Conservation (phyloP, 1,284 basidiomycete genomes). For the Cryptococcus sp. region DNA sequence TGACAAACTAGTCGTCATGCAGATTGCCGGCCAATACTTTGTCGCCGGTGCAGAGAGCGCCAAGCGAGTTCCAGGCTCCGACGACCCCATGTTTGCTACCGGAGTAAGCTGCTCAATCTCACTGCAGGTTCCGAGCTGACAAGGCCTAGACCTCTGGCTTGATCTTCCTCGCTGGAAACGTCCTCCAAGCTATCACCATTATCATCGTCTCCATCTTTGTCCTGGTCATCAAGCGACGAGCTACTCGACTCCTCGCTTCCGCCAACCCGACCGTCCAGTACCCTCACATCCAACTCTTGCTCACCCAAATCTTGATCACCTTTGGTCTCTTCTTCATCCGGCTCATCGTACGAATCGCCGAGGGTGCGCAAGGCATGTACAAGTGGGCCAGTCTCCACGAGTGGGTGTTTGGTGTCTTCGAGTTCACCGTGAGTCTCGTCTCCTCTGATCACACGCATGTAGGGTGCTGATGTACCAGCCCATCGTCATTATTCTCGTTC, state of each 20-base stretch:
- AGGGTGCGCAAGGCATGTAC: constrained; percentile 27
- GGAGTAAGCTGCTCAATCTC: constrained; percentile 12
- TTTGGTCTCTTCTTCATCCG: constrained; percentile 25
- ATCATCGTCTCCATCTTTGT: constrained; percentile 17
- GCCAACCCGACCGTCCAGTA: constrained; percentile 16
- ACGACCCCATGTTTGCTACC: constrained; percentile 19
- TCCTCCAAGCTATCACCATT: constrained; percentile 21
- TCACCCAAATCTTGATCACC: constrained; percentile 17
- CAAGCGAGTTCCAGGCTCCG: constrained; percentile 9
- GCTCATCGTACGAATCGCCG: constrained; percentile 25
- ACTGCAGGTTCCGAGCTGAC: neutral
- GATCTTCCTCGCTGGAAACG: constrained; percentile 28
- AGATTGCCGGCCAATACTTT: constrained; percentile 27
- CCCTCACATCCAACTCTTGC: constrained; percentile 15
- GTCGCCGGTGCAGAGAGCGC: constrained; percentile 16
- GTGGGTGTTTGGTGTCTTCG: constrained; percentile 26
- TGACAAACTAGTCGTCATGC: constrained; percentile 17
- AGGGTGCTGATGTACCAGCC: constrained; percentile 9
- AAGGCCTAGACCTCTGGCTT: constrained; percentile 21
- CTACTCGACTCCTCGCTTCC: constrained; percentile 10
- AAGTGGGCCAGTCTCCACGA: constrained; percentile 19
- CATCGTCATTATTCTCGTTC: constrained; percentile 21
- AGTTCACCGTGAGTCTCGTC: constrained; percentile 19
- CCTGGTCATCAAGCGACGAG: constrained; percentile 19
- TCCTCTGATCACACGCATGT: no score